Evolutionary conservation across 495 filamentous ascomycete genomes (phyloP).

Genomic region (Lasiosphaeria hispida): DNA sequence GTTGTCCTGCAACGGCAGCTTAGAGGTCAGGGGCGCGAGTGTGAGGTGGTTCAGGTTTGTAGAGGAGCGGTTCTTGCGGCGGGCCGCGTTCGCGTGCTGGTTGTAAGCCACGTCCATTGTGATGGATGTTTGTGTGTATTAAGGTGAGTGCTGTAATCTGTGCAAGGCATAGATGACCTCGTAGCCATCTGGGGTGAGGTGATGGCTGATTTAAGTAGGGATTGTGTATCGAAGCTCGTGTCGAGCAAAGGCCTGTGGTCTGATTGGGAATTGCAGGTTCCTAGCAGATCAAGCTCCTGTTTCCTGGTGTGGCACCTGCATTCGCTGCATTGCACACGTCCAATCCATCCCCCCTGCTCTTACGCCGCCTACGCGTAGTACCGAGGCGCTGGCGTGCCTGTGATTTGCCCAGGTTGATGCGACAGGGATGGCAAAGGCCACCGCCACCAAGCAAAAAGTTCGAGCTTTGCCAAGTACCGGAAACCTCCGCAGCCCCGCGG

Average conservation of each 20-base stretch:
- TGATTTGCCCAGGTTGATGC: conserved; percentile 20
- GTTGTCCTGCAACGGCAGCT: conserved; percentile 57
- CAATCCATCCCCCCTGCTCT: background rate
- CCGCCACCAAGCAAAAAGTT: background rate
- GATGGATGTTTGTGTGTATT: background rate
- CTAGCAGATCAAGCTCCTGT: conserved; percentile 3
- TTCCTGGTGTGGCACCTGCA: conserved; percentile 5
- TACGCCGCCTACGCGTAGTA: background rate
- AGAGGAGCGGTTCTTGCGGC: conserved; percentile 46
- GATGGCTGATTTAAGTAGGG: background rate
- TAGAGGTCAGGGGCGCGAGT: conserved; percentile 64
- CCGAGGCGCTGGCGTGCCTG: conserved; percentile 18
- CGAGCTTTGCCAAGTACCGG: conserved; percentile 7
- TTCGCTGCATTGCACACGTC: background rate
- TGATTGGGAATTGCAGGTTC: conserved; percentile 1
- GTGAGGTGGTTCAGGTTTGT: conserved; percentile 53
- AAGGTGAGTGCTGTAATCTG: background rate
- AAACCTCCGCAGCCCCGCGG: background rate
- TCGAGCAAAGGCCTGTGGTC: background rate
- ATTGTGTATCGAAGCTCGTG: conserved; percentile 1
- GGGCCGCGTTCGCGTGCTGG: conserved; percentile 46
- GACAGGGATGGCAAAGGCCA: background rate
- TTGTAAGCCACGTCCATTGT: conserved; percentile 54
- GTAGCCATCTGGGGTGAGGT: no score
- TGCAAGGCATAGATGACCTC: background rate